These are phyloP conservation scores for Aspergillus tubingensis DNA, from an alignment of 2,329 filamentous ascomycete species.

Conservation along the genomic window DNA sequence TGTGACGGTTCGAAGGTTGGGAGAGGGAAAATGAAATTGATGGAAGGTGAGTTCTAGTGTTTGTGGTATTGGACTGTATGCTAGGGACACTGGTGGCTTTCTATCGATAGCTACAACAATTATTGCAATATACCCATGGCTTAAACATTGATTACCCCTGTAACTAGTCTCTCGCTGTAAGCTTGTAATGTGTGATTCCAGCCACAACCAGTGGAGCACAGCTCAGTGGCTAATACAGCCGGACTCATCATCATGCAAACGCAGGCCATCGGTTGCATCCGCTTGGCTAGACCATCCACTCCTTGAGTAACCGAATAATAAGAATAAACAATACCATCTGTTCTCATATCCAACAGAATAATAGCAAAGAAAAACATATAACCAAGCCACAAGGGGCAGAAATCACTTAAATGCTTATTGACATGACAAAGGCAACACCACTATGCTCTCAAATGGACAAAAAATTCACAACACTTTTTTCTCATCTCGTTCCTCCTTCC, in stretches of 20 bases:
- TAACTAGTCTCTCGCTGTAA: not conserved
- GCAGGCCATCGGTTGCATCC: not conserved
- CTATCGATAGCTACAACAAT: not conserved
- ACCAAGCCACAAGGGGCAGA: conserved; percentile 6
- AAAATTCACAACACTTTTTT: conserved; percentile 28
- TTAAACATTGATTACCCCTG: not conserved
- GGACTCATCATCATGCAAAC: not conserved
- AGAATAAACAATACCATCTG: conserved; percentile 17
- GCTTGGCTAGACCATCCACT: not conserved
- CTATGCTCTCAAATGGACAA: conserved; percentile 17
- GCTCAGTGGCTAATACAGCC: not conserved
- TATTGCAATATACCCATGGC: not conserved
- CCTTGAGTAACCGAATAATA: conserved; percentile 4
- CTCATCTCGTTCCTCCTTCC: conserved; percentile 25
- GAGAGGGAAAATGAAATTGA: not conserved
- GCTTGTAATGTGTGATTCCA: not conserved
- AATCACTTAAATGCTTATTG: conserved; percentile 16
- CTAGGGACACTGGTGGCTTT: not conserved
- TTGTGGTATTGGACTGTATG: no score
- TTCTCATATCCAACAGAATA: conserved; percentile 22
- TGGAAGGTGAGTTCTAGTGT: not conserved
- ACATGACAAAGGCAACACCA: conserved; percentile 17
- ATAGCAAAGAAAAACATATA: conserved; percentile 11
- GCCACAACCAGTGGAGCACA: not conserved
- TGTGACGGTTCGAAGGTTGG: not conserved